These are phyloP conservation scores for Botrytis porri DNA, from an alignment of 2,329 filamentous ascomycete genomes.

Conservation along the genomic window DNA sequence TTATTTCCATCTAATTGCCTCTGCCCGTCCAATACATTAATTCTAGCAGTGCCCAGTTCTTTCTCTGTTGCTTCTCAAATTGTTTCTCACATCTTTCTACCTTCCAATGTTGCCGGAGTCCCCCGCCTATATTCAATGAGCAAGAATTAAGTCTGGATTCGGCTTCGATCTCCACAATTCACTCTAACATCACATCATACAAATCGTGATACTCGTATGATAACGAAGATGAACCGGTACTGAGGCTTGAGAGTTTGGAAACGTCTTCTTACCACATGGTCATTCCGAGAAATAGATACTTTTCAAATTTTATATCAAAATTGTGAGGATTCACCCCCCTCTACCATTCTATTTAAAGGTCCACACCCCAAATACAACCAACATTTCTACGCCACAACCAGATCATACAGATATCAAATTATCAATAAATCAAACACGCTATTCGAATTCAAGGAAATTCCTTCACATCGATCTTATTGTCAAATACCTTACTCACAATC, in stretches of 20 bases:
- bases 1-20: constrained; percentile 9
- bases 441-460: background rate
- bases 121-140: constrained; percentile 13
- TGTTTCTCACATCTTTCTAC: background rate
- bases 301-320: constrained; percentile 4
- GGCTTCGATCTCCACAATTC: constrained; percentile 18
- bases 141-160: constrained; percentile 11
- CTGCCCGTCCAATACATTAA: background rate
- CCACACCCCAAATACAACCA: constrained; percentile 6
- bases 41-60: constrained; percentile 7
- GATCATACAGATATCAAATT: constrained; percentile 15
- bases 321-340: background rate
- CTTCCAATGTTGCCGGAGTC: constrained; percentile 13
- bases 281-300: background rate
- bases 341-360: constrained; percentile 16
- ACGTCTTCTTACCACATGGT: constrained; percentile 6
- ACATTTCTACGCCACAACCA: constrained; percentile 17
- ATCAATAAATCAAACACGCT: background rate
- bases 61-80: constrained; percentile 1
- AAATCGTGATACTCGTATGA: constrained; percentile 22
- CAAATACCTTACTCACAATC: constrained; percentile 8
- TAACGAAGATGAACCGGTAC: constrained; percentile 21
- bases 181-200: constrained; percentile 20
- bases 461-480: constrained; percentile 1
- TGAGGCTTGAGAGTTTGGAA: constrained; percentile 17